These are phyloP conservation scores for Boechera divaricarpa DNA, from an alignment of 345 rosid genomes.

Conservation along the genomic window DNA sequence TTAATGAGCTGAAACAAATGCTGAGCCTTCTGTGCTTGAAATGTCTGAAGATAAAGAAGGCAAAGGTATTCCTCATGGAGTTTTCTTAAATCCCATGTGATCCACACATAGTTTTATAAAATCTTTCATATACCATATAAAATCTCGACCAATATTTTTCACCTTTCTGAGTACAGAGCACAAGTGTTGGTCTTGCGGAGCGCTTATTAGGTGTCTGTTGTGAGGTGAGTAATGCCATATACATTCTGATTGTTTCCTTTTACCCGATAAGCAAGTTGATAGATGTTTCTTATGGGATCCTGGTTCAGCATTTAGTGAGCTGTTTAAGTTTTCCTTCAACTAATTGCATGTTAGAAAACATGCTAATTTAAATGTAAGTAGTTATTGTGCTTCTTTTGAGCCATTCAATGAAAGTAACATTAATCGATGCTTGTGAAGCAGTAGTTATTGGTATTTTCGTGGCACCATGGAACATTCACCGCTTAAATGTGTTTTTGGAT, in stretches of 20 bases:
- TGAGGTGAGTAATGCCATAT: slow-evolving; percentile 60
- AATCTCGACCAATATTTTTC: slow-evolving; percentile 22
- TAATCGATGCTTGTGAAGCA: slow-evolving; percentile 24
- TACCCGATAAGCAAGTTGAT: slow-evolving; percentile 11
- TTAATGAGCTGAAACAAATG: slow-evolving; percentile 73
- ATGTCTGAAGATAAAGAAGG: slow-evolving; percentile 78
- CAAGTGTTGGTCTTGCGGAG: slow-evolving; percentile 71
- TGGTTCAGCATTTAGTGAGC: slow-evolving; percentile 22
- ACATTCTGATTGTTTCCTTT: slow-evolving; percentile 28
- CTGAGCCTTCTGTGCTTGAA: slow-evolving; percentile 83
- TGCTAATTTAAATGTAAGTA: neutral
- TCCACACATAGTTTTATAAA: neutral
- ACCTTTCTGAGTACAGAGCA: slow-evolving; percentile 56
- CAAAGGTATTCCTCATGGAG: slow-evolving; percentile 57
- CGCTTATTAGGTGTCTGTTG: slow-evolving; percentile 75
- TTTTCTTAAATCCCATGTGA: slow-evolving; percentile 16
- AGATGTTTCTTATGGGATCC: slow-evolving; percentile 6
- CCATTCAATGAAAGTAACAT: slow-evolving; percentile 12
- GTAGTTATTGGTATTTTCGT: slow-evolving; percentile 6
- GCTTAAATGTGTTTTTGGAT: slow-evolving; percentile 24
- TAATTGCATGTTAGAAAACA: slow-evolving; percentile 26
- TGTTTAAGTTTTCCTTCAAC: slow-evolving; percentile 21
- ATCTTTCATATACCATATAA: neutral
- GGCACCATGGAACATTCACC: slow-evolving; percentile 18
- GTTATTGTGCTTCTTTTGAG: slow-evolving; percentile 18